phyloP scores from a whole-genome alignment of 2,329 filamentous ascomycete genomes.

The Aureobasidium subglaciale region DNA sequence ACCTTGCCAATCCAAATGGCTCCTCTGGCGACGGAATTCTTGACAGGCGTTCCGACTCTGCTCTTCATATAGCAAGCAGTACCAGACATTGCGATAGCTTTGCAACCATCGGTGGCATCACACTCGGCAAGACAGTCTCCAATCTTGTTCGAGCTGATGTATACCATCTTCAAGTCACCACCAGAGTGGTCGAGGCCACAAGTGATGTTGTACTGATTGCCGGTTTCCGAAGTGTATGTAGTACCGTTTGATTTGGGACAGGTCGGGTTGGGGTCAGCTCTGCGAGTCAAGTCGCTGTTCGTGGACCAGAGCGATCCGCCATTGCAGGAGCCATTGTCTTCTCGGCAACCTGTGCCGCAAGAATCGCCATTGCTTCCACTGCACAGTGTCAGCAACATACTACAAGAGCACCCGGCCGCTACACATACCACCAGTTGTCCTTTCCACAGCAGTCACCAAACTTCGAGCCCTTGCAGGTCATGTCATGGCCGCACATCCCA shows the following conservation, averaged over 20 bases:
- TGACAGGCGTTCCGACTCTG: background rate
- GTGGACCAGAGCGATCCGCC: background rate
- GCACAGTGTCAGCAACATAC: background rate
- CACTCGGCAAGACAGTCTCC: conserved; percentile 14
- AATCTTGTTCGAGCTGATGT: conserved; percentile 15
- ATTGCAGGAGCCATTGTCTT: background rate
- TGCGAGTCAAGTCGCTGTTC: background rate
- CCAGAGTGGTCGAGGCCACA: conserved; percentile 24
- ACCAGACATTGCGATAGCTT: conserved; percentile 14
- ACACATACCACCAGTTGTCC: conserved; percentile 6
- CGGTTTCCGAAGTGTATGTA: conserved; percentile 20
- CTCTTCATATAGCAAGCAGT: conserved; percentile 18
- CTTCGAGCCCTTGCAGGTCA: conserved; percentile 9
- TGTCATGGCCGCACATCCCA: conserved; percentile 5
- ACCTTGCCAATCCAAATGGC: conserved; percentile 1
- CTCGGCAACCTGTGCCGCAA: background rate
- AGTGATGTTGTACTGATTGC: conserved; percentile 22
- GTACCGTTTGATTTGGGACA: conserved; percentile 23
- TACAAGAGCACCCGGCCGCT: too few relatives aligned
- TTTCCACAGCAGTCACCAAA: conserved; percentile 11
- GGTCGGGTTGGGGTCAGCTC: conserved; percentile 11
- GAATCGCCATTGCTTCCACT: background rate
- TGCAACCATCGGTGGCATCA: conserved; percentile 2
- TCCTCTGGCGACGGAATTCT: background rate
- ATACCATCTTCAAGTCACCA: conserved; percentile 20